These are phyloP conservation scores for Trametes meyenii DNA, from an alignment of 768 basidiomycete genomes.

Conservation along the genomic window DNA sequence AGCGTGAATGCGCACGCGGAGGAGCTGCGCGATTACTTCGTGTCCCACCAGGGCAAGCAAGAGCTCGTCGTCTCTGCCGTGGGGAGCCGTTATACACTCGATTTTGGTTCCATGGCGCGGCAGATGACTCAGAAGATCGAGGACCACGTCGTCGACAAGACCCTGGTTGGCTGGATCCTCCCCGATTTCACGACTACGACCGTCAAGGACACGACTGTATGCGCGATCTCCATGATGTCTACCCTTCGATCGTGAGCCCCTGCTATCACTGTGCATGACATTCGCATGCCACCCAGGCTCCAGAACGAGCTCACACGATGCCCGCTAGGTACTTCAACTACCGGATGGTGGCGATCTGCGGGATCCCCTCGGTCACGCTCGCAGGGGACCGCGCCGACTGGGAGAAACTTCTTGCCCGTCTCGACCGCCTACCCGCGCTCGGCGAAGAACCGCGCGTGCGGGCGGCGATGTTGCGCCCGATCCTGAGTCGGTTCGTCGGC, in stretches of 20 bases:
- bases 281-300: no score
- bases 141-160: conserved; percentile 29
- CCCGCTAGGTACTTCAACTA: neutral
- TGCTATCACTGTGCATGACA: no score
- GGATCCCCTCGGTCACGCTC: conserved; percentile 34
- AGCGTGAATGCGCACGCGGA: conserved; percentile 36
- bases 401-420: conserved; percentile 23
- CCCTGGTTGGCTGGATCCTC: conserved; percentile 33
- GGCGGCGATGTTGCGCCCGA: conserved; percentile 32
- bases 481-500: conserved; percentile 32
- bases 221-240: conserved; percentile 34
- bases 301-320: no score
- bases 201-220: conserved; percentile 30
- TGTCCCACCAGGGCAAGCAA: conserved; percentile 39
- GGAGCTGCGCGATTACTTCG: conserved; percentile 38
- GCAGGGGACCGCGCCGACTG: conserved; percentile 31
- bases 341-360: conserved; percentile 17
- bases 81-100: conserved; percentile 30
- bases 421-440: conserved; percentile 28
- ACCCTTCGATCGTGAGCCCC: conserved; percentile 28
- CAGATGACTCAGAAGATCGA: conserved; percentile 33
- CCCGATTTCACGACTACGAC: conserved; percentile 38
- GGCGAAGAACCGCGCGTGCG: conserved; percentile 30
- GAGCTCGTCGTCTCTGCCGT: conserved; percentile 31
- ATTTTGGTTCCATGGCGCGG: conserved; percentile 37